Evolutionary conservation across 163 green algal species (phyloP).

Genomic region (Scenedesmus sp.): DNA sequence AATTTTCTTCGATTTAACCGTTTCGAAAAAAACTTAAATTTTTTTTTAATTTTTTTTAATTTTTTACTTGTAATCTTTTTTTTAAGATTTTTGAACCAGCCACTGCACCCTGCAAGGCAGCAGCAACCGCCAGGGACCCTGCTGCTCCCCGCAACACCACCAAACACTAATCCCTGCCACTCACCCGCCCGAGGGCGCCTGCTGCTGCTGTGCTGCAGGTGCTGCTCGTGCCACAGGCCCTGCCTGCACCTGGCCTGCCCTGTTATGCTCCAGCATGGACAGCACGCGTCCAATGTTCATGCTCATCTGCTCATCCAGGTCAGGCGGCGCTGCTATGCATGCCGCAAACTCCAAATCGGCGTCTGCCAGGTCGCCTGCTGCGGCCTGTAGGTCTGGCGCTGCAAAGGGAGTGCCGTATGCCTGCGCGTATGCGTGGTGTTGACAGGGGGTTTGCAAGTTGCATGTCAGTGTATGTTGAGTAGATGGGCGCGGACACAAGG

Average conservation of each 20-base stretch:
- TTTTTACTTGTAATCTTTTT: too few relatives aligned
- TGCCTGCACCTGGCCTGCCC: background rate
- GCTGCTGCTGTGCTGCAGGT: background rate
- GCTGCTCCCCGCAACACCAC: too few relatives aligned
- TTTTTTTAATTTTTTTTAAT: too few relatives aligned
- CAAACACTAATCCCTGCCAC: background rate
- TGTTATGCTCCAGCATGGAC: constrained; percentile 45
- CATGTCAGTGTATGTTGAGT: too few relatives aligned
- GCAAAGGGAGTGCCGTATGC: constrained; percentile 51
- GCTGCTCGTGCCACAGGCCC: background rate
- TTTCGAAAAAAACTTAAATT: too few relatives aligned
- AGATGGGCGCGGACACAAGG: too few relatives aligned
- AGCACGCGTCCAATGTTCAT: constrained; percentile 34
- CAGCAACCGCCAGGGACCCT: background rate
- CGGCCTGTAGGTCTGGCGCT: constrained; percentile 36
- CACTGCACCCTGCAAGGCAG: background rate
- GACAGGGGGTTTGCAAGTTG: background rate
- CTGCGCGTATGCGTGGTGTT: background rate
- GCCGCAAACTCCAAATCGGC: constrained; percentile 41
- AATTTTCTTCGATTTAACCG: too few relatives aligned
- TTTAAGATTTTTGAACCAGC: too few relatives aligned
- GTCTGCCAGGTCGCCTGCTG: constrained; percentile 13
- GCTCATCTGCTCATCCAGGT: constrained; percentile 50
- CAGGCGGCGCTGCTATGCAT: constrained; percentile 37
- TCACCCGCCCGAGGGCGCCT: background rate